Evolutionary conservation across 306 rosid species (phyloP).

Genomic region (Cicer yamashitae): DNA sequence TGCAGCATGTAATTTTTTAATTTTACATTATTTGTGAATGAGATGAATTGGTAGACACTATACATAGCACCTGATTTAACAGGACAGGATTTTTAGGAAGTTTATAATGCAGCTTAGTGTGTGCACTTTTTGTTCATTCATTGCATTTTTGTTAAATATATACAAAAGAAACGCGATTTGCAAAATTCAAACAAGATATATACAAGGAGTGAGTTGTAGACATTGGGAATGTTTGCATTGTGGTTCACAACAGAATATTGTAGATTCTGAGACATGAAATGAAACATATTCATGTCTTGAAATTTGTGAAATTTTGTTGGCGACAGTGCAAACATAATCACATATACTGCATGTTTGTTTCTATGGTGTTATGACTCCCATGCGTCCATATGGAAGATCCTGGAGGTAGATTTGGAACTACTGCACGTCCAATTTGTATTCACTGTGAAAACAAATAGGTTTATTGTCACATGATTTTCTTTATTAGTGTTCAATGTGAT

Average conservation of each 20-base stretch:
- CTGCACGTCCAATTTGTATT: too few relatives aligned
- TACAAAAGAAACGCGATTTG: not conserved
- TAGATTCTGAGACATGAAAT: not conserved
- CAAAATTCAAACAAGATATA: not conserved
- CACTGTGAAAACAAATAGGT: too few relatives aligned
- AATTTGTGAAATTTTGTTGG: not conserved
- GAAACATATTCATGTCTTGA: not conserved
- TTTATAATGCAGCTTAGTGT: constrained; percentile 7
- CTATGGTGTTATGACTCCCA: too few relatives aligned
- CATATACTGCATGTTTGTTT: not conserved
- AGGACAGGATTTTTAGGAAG: constrained; percentile 16
- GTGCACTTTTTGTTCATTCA: constrained; percentile 9
- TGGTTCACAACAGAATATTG: not conserved
- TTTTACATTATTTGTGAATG: constrained; percentile 28
- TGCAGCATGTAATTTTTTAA: constrained; percentile 17
- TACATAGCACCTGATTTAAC: constrained; percentile 10
- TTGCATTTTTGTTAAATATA: constrained; percentile 31
- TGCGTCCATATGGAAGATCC: too few relatives aligned
- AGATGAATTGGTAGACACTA: constrained; percentile 26
- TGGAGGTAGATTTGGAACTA: too few relatives aligned
- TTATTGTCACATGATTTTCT: not conserved
- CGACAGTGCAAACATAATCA: not conserved
- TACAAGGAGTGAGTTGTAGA: constrained; percentile 3
- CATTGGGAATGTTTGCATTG: not conserved
- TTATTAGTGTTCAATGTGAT: not conserved